Evolutionary conservation across 495 filamentous ascomycete species (phyloP), one percentile per base, ranked within the genome.

Genomic region (Hyaloscypha bicolor): DNA sequence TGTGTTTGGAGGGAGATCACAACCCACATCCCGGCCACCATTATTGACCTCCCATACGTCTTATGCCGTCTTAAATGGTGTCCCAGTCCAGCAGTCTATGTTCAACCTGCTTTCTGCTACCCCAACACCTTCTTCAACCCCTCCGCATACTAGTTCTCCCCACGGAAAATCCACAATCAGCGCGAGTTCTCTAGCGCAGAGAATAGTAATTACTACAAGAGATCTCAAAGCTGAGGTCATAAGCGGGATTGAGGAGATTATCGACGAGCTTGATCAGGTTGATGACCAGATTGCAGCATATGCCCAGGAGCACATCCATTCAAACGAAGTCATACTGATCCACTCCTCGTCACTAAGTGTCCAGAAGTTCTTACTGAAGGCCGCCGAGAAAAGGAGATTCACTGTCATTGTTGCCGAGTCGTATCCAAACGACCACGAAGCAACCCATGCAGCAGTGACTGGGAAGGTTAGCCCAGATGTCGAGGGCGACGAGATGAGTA

Each of bases 281-380:
- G 93, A 96, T 76, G 91, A 94, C 69, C 92, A 95, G 76, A 94
- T 97, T 67, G 90, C 93, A 4, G 86, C 84, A 29, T 93, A 93
- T 69, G 90, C 93, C 6, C 87, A 93, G 56, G 91, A 96, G 25
- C 90, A 96, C 75, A 96, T 97, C 59, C 91, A 96, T 77, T 88
- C 90, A 12, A 92, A 92, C 76, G 94, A 97, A 76, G 90, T 93
- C 68, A 90, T 97, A 64, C 85, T 97, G 62, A 95, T 91, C 8
- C 87, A 94, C 73, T 89, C 88, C 25, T 90, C 92, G 11, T 92
- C 92, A 0, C 84, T 83, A 45, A 95, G 90, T 4, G 91, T 96
- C 39, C 91, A 96, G 76, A 90, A 88, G 62, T 97, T 97, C 73
- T 82, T 97, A 21, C 78, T 94, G 39, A 91, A 90, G 65, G 94